Base-by-base conservation (phyloP, 2,329 filamentous ascomycete species). In the Beauveria caledonica region DNA sequence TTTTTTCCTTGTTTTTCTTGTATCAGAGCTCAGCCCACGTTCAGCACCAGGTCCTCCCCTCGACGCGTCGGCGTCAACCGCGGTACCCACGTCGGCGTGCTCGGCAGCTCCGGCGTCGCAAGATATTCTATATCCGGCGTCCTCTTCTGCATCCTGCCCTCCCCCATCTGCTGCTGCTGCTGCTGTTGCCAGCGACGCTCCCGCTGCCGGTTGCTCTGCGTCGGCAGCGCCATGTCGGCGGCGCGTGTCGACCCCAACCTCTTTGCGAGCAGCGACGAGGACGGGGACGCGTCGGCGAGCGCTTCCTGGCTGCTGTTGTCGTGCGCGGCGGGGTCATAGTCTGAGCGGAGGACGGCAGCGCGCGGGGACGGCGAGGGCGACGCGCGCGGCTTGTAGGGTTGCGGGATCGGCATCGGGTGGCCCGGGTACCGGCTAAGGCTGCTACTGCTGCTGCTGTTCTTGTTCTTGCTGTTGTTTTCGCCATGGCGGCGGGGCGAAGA, bases 51-150 rank as follows among this genome's bases (percentile, higher is more conserved):
- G 68, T 89, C 86, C 27, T 86, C 83, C 0, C 87, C 87, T 53
- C 84, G 78, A 62, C 85, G 75, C 60, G 84, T 86, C 3, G 87
- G 87, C 50, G 87, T 90, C 66, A 90, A 67, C 64, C 79, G 81
- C 3, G 86, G 86, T 65, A 85, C 76, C 84, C 85, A 87, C 1
- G 78, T 78, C 0, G 84, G 84, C 42, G 79, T 81, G 40, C 70
- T 71, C 1, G 79, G 78, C 46, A 78, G 66, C 27, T 68, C 65
- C 39, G 62, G 60, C 21, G 62, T 63, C 4, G 17, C 36, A 15
- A 51, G 62, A 23, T 42, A 48, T 15, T 48, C 39, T 9, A n/a
- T 2, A 50, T 17, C 17, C 5, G 45, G 50, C 15, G 23, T 5
- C 19, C 15, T 29, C 7, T n/a, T 23, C 4, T 17, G 15, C 29